Conservation (phyloP, 2,329 filamentous ascomycete species). For the Hirsutella thompsonii region DNA sequence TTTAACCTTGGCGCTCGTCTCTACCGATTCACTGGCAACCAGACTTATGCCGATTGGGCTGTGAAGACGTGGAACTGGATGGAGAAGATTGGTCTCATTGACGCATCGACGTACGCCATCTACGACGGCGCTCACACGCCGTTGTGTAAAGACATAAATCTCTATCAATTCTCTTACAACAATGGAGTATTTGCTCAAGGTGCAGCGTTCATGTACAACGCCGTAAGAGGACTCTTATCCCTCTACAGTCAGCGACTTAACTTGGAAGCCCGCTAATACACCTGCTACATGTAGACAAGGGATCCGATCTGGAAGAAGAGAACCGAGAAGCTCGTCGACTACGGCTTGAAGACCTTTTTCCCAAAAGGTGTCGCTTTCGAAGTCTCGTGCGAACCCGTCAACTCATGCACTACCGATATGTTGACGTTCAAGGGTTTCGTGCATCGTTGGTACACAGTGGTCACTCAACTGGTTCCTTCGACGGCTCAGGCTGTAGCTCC, state of each 20-base stretch:
- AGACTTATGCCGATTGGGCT: conserved; percentile 52
- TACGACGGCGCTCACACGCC: conserved; percentile 43
- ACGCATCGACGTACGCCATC: conserved; percentile 43
- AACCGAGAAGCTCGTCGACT: conserved; percentile 25
- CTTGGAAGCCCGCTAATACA: conserved; percentile 3
- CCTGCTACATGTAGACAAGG: conserved; percentile 28
- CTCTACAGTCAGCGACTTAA: not conserved
- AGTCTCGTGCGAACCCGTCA: conserved; percentile 41
- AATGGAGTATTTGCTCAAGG: conserved; percentile 45
- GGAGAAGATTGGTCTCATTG: conserved; percentile 40
- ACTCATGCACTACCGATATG: conserved; percentile 50
- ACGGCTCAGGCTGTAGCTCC: conserved; percentile 35
- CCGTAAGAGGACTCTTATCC: no score
- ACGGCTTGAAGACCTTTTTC: conserved; percentile 35
- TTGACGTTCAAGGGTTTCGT: conserved; percentile 50
- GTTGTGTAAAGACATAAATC: conserved; percentile 42
- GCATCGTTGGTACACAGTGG: conserved; percentile 40
- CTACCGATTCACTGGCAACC: conserved; percentile 55
- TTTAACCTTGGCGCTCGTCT: conserved; percentile 58
- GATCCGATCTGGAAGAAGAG: conserved; percentile 36
- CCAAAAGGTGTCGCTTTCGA: conserved; percentile 44
- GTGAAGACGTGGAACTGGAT: conserved; percentile 53
- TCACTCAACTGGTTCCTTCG: conserved; percentile 40
- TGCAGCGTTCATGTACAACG: conserved; percentile 52
- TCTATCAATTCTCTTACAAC: conserved; percentile 48